phyloP scores from a whole-genome alignment of 805 yeast species.

The Wickerhamomyces pijperi region DNA sequence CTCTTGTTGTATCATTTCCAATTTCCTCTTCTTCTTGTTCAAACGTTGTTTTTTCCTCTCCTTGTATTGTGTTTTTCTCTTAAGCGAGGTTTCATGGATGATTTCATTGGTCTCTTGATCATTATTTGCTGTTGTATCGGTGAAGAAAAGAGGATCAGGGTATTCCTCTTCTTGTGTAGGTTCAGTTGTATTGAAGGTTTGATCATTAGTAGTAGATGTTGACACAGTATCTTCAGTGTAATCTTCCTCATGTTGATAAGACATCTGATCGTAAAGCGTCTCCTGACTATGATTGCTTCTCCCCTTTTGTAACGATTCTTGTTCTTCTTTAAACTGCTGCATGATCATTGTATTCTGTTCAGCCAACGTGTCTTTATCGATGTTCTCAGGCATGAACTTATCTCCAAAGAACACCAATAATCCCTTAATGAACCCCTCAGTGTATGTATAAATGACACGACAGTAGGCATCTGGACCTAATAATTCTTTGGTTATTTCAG shows the following conservation, averaged over 20 bases:
- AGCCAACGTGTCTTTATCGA: slow-evolving; percentile 4
- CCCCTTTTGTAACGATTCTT: neutral
- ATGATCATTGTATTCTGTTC: neutral
- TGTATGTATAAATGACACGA: slow-evolving; percentile 32
- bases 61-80: neutral
- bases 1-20: neutral
- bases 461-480: slow-evolving; percentile 33
- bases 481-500: slow-evolving; percentile 32
- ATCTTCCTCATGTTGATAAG: too few species aligned
- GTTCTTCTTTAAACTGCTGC: neutral
- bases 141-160: neutral
- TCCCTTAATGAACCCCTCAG: slow-evolving; percentile 38
- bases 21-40: neutral
- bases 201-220: too few species aligned
- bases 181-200: too few species aligned
- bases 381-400: slow-evolving; percentile 20
- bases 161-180: too few species aligned
- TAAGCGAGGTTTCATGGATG: neutral
- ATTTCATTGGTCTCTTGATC: neutral
- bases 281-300: too few species aligned
- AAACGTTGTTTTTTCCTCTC: neutral
- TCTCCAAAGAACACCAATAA: slow-evolving; percentile 53
- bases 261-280: too few species aligned
- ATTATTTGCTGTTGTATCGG: neutral
- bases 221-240: too few species aligned